Percentiles rank a stretch among this genome's conserved stretches.
Conservation (phyloP, 129 eudicot genomes). For the Flaveria ramosissima region DNA sequence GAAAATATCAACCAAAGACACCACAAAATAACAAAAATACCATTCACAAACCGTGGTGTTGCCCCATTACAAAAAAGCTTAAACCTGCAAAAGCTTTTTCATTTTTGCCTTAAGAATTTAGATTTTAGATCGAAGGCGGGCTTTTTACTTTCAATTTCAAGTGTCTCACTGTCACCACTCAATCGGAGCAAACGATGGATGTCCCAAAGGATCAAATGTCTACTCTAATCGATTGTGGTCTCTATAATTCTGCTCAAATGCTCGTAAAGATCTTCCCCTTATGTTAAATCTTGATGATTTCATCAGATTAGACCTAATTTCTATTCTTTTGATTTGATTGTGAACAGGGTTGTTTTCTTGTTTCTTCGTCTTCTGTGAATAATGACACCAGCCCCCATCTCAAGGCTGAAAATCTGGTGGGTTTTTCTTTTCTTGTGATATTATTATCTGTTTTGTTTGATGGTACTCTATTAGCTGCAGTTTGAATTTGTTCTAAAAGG, state of each 20-base stretch:
- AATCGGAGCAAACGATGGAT: conserved; percentile 70
- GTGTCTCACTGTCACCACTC: background rate
- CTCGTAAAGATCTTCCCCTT: conserved; percentile 49
- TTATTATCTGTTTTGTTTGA: background rate
- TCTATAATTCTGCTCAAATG: conserved; percentile 81
- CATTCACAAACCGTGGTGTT: background rate
- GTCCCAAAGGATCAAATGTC: conserved; percentile 75
- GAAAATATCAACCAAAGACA: background rate
- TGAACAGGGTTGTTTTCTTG: conserved; percentile 74
- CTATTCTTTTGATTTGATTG: background rate
- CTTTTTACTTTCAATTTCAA: conserved; percentile 14
- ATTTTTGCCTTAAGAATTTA: background rate
- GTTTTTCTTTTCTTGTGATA: conserved; percentile 14
- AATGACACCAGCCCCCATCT: conserved; percentile 69
- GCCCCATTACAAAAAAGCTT: background rate
- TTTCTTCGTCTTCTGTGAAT: conserved; percentile 68
- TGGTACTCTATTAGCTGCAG: too few species aligned
- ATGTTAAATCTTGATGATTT: background rate
- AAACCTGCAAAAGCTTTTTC: conserved; percentile 8
- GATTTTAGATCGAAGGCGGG: conserved; percentile 40
- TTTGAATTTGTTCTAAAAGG: conserved; percentile 6
- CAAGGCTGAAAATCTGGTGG: conserved; percentile 87
- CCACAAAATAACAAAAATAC: background rate
- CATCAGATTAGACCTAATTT: conserved; percentile 5
- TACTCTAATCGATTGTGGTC: conserved; percentile 79